phyloP scores from a whole-genome alignment of 352 stramenopile species.

The Globisporangium ultimum region DNA sequence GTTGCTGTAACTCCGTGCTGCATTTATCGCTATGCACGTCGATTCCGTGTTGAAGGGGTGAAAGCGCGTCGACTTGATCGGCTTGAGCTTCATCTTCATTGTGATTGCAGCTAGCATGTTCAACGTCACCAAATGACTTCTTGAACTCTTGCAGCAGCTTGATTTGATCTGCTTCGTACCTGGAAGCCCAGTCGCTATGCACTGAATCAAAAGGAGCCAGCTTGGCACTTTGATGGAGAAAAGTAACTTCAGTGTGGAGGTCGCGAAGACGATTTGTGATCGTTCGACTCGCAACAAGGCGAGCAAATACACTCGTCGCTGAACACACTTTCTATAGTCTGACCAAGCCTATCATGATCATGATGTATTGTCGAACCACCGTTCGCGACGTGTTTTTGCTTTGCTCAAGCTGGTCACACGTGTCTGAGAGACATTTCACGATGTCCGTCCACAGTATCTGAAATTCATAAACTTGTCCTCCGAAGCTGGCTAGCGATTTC shows the following conservation, averaged over 20 bases:
- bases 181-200: neutral
- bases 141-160: too few species aligned
- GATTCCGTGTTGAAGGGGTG: neutral
- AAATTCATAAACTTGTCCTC: too few species aligned
- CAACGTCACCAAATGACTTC: too few species aligned
- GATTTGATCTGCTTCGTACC: neutral
- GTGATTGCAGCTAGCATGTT: too few species aligned
- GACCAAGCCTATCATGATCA: conserved; percentile 1
- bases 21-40: neutral
- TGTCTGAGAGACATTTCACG: neutral
- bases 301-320: neutral
- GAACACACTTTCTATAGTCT: neutral
- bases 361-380: conserved; percentile 1
- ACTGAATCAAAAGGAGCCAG: neutral
- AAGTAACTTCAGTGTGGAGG: conserved; percentile 1
- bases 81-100: too few species aligned
- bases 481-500: too few species aligned
- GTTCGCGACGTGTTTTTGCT: neutral
- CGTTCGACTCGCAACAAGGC: neutral
- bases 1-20: neutral
- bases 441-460: too few species aligned
- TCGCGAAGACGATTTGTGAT: neutral
- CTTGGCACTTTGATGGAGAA: neutral
- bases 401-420: neutral
- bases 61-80: too few species aligned